A percentile compares a stretch with the other conserved stretches of the same genome.
Evolutionary conservation across 1,284 basidiomycete species (phyloP).

Genomic region (Ustilago esculenta): DNA sequence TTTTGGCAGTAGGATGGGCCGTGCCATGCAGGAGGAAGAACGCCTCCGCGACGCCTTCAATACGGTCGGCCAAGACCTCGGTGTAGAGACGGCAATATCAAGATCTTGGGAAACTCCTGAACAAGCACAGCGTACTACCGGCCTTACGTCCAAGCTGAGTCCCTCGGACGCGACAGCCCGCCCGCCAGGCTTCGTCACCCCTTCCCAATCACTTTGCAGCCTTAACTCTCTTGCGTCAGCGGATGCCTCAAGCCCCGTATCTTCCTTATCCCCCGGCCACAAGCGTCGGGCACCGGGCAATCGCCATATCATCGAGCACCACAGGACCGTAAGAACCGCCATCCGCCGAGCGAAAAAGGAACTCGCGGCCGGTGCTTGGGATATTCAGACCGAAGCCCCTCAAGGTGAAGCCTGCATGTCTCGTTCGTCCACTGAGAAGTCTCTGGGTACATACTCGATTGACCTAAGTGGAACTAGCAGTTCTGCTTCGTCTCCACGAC

Average conservation of each 20-base stretch:
- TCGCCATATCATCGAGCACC: conserved; percentile 52
- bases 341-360: conserved; percentile 36
- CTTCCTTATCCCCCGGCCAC: conserved; percentile 13
- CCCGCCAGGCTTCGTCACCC: conserved; percentile 18
- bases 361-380: conserved; percentile 26
- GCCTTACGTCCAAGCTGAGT: background rate
- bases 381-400: conserved; percentile 13
- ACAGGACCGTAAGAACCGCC: conserved; percentile 49
- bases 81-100: background rate
- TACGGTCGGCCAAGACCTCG: conserved; percentile 32
- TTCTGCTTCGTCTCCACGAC: conserved; percentile 34
- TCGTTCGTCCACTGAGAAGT: conserved; percentile 40
- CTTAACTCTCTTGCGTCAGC: conserved; percentile 18
- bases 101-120: background rate
- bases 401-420: conserved; percentile 11
- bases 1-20: conserved; percentile 53
- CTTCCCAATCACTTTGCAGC: conserved; percentile 24
- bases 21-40: conserved; percentile 57
- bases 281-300: conserved; percentile 55
- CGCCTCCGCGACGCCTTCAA: conserved; percentile 57
- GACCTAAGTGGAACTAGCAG: conserved; percentile 42
- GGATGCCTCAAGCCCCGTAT: conserved; percentile 1
- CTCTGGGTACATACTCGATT: conserved; percentile 39
- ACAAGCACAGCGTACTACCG: background rate
- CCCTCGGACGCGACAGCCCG: background rate